These are phyloP conservation scores for Mentha longifolia DNA, from an alignment of 257 asterid species.

Conservation along the genomic window DNA sequence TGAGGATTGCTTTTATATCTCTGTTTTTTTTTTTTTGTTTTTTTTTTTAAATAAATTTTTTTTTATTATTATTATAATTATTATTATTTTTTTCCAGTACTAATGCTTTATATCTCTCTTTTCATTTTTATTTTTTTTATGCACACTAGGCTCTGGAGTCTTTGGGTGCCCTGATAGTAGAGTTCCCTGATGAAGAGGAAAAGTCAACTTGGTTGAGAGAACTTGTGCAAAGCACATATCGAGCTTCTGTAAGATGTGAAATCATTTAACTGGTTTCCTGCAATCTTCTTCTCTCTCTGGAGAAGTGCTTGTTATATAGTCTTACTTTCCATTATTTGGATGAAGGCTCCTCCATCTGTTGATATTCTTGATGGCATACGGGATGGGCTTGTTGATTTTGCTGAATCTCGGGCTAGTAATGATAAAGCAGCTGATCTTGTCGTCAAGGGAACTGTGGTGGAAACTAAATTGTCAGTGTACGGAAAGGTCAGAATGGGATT, in stretches of 20 bases:
- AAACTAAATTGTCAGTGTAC: conserved; percentile 77
- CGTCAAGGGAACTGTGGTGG: conserved; percentile 80
- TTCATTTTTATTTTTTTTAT: conserved; percentile 24
- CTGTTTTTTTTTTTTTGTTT: too few species aligned
- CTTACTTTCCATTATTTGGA: conserved; percentile 39
- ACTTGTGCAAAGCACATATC: conserved; percentile 88
- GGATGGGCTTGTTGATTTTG: conserved; percentile 51
- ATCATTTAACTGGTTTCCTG: conserved; percentile 26
- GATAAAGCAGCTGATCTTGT: conserved; percentile 82
- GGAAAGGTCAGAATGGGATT: conserved; percentile 70
- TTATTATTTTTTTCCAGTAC: too few species aligned
- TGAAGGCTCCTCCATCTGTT: conserved; percentile 86
- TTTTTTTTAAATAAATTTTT: too few species aligned
- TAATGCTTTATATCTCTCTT: too few species aligned
- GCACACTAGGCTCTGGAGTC: conserved; percentile 88
- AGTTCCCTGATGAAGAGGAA: conserved; percentile 76
- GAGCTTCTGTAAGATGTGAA: conserved; percentile 87
- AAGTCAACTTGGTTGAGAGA: conserved; percentile 82
- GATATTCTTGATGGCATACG: conserved; percentile 70
- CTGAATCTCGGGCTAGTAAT: conserved; percentile 48
- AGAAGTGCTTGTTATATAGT: conserved; percentile 21
- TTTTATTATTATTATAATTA: too few species aligned
- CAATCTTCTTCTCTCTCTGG: conserved; percentile 28
- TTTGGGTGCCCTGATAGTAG: conserved; percentile 77
- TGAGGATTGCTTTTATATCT: neutral